Evolutionary conservation across 495 filamentous ascomycete genomes (phyloP), one percentile per base, ranked within the genome.

Genomic region (Halenospora varia): DNA sequence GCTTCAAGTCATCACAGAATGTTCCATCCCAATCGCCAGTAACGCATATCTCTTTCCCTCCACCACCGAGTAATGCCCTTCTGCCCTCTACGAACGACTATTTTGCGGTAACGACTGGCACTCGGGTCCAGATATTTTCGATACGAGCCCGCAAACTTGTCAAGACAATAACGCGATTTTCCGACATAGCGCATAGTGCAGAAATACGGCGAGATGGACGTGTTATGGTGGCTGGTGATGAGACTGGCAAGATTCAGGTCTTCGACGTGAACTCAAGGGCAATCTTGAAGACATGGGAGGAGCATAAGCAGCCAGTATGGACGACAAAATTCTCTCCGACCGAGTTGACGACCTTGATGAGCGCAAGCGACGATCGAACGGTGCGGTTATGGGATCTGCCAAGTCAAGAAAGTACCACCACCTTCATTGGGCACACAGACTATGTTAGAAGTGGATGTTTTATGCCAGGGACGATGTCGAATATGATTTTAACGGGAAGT

Each of bases 251-350:
- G 44, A 88, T 99, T 46, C 95, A 97, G 69, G 90, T 96, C 13
- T 99, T 97, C 67, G 95, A 99, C 64, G 82, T 94, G 52, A 83
- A 79, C 19, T 90, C 89, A 41, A 82, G 94, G 55, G 91, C 92
- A 1, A 96, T 97, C 56, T 72, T 99, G 66, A 94, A 94, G 78
- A 96, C 94, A 48, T 99, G 94, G 95, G 84, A 85, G 60, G 85
- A 93, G 45, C 94, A 98, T 72, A 92, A 93, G 73, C 92, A 96
- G 76, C 89, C 95, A 41, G 92, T 96, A 35, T 96, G 94, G 87
- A 83, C 86, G 20, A 89, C 89, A 44, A 88, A 88, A 63, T 97
- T 94, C 77, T 90, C 86, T 18, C 92, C 92, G 8, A 84, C 82
- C 49, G 89, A 94, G 26, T 79, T 95, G 25, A 99, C 94, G 0